phyloP scores from a whole-genome alignment of 306 rosid species.

The Boehmeria nivea region DNA sequence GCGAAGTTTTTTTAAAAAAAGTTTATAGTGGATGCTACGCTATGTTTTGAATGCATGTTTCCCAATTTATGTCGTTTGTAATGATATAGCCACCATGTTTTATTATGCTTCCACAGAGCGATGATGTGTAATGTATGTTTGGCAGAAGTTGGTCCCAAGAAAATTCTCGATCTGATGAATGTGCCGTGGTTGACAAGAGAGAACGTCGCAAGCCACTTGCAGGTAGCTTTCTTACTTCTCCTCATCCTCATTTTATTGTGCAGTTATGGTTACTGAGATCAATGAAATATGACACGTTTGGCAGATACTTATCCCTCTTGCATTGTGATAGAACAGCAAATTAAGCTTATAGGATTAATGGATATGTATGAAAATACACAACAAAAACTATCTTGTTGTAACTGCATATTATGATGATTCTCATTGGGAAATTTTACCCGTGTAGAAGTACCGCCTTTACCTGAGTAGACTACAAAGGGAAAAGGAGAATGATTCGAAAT shows the following conservation, averaged over 20 bases:
- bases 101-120: conserved; percentile 24
- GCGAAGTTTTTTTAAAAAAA: not conserved
- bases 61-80: conserved; percentile 12
- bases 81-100: conserved; percentile 22
- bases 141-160: conserved; percentile 98
- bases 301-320: too few species aligned
- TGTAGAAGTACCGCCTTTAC: conserved; percentile 95
- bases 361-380: too few species aligned
- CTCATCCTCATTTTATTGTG: too few species aligned
- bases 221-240: conserved; percentile 41
- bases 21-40: not conserved
- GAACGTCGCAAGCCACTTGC: conserved; percentile 98
- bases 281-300: too few species aligned
- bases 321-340: too few species aligned
- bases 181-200: conserved; percentile 92
- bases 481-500: conserved; percentile 56
- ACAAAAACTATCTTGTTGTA: too few species aligned
- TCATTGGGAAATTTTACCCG: conserved; percentile 12
- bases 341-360: too few species aligned
- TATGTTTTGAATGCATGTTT: not conserved
- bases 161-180: conserved; percentile 89
- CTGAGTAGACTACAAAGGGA: conserved; percentile 84
- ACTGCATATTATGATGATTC: not conserved
- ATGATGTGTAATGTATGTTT: conserved; percentile 49
- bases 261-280: too few species aligned